phyloP scores from a whole-genome alignment of 371 early-diverging fungal genomes.

The Mortierella sp. region DNA sequence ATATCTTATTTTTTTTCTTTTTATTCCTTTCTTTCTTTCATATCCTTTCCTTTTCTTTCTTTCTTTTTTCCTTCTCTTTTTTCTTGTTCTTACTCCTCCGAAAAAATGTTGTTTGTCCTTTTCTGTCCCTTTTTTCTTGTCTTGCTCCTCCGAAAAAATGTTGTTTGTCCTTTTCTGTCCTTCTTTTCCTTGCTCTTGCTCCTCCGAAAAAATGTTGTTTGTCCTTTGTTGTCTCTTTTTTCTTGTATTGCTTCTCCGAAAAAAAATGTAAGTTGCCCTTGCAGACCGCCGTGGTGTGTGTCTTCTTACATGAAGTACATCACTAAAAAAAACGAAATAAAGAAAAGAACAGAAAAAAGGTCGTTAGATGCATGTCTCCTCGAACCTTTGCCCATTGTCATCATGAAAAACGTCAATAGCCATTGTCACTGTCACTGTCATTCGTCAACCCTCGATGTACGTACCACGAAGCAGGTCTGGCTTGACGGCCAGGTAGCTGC shows the following conservation, averaged over 20 bases:
- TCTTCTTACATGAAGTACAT: constrained; percentile 49
- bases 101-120: neutral
- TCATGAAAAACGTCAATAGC: too few species aligned
- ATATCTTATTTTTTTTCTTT: too few species aligned
- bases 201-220: neutral
- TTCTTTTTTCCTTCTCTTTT: neutral
- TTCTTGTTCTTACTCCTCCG: neutral
- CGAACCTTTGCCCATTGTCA: too few species aligned
- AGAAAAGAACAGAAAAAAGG: neutral
- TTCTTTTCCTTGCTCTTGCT: too few species aligned
- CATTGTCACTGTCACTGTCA: too few species aligned
- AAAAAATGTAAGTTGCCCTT: too few species aligned
- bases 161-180: neutral
- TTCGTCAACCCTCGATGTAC: too few species aligned
- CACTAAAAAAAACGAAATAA: constrained; percentile 15
- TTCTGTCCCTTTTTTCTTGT: neutral
- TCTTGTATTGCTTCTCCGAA: neutral
- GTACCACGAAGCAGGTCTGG: too few species aligned
- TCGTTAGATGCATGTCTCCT: too few species aligned
- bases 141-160: too few species aligned
- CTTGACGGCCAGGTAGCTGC: constrained; percentile 7
- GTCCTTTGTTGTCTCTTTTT: neutral
- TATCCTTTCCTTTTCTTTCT: too few species aligned
- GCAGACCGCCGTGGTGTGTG: neutral
- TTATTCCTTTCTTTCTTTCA: too few species aligned